These are phyloP conservation scores for Epichloe uncinata DNA, from an alignment of 2,329 filamentous ascomycete genomes.

Conservation along the genomic window DNA sequence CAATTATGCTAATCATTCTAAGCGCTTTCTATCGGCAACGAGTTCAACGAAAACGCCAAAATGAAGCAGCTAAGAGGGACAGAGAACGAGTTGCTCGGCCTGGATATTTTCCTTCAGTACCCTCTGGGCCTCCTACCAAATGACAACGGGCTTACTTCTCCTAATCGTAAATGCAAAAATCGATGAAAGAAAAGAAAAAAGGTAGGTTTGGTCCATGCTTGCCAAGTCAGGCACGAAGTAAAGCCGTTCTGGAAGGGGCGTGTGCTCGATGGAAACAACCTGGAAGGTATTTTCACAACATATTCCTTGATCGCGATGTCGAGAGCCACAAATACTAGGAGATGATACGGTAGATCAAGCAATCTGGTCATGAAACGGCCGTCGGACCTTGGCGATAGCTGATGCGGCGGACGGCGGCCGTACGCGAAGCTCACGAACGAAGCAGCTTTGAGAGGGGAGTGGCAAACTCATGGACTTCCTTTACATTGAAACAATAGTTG, in stretches of 20 bases:
- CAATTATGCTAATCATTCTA: background rate
- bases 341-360: background rate
- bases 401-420: no score
- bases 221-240: background rate
- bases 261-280: background rate
- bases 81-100: slow-evolving; percentile 69
- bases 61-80: slow-evolving; percentile 54
- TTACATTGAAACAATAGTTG: no score
- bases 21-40: slow-evolving; percentile 82
- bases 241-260: background rate
- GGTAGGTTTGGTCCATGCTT: no score
- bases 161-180: no score
- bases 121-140: slow-evolving; percentile 41
- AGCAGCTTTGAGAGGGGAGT: background rate
- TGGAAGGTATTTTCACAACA: background rate
- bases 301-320: background rate
- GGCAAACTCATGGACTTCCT: background rate
- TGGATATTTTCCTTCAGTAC: slow-evolving; percentile 72
- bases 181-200: background rate
- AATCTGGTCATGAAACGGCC: background rate
- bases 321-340: background rate
- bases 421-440: background rate
- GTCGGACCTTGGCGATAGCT: no score
- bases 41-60: slow-evolving; percentile 51
- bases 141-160: background rate